Evolutionary conservation across 2,329 filamentous ascomycete species (phyloP), one percentile per base, ranked within the genome.

Genomic region (Fusarium subtropicale): DNA sequence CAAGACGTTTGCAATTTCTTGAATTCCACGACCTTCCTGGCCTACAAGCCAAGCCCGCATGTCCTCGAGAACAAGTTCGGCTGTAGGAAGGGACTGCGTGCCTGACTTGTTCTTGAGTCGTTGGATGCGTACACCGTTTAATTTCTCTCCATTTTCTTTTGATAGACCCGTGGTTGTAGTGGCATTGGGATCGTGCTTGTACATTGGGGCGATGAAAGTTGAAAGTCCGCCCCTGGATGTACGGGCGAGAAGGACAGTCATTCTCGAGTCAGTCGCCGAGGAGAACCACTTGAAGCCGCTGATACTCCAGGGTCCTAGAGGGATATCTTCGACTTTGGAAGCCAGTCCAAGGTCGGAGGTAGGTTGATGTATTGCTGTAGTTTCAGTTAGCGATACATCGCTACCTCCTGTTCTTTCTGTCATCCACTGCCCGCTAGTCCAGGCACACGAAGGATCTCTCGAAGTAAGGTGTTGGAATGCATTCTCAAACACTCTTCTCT

Each of bases 371-470:
- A 60, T 77, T 5, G 89, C 89, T 7, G 86, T 78, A 0, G 90
- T 92, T 77, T 93, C 90, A 0, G 88, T 91, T 38, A 85, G 83
- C 5, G 87, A 88, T 2, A 92, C 89, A 71, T 93, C 91, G 66
- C 88, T 91, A 0, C 90, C 91, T 3, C 90, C 90, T 0, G 84
- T 83, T 4, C 90, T 83, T 71, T 92, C 90, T 0, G 91, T 93
- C 91, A 93, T 92, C 91, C 91, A 93, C 75, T 93, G 91, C 0
- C 90, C 90, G 41, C 87, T 91, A 1, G 90, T 93, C 91, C 90
- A 93, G 1, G 87, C 86, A 20, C 78, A 68, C 6, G 31, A 44
- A 0, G 78, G 73, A 26, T 90, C 82, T 7, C 85, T 81, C 6
- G 85, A 87, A 2, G 81, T 86, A 5, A 92, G 79, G 15, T 84